A percentile compares a stretch with the other conserved stretches of the same genome.
phyloP scores from a whole-genome alignment of 495 filamentous ascomycete species.

The Tuber indicum region DNA sequence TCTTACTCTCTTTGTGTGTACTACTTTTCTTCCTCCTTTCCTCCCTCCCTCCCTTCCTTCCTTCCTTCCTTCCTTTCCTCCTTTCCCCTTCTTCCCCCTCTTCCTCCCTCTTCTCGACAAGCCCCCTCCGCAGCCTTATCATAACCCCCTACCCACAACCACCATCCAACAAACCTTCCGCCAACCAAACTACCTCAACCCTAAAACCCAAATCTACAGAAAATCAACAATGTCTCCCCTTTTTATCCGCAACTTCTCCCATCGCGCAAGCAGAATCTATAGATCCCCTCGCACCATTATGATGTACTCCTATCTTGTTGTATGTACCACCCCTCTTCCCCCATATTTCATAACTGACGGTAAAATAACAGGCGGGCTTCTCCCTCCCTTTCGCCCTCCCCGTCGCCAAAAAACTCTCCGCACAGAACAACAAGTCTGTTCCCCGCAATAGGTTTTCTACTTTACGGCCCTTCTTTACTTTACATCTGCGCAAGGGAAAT shows the following conservation, averaged over 20 bases:
- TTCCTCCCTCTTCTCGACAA: not conserved
- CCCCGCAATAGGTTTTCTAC: not conserved
- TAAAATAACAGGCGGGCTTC: slow-evolving; percentile 23
- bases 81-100: not conserved
- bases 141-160: not conserved
- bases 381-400: slow-evolving; percentile 33
- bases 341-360: not conserved
- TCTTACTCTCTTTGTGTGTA: not conserved
- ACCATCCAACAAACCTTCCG: not conserved
- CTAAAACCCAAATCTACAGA: slow-evolving; percentile 1
- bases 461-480: not conserved
- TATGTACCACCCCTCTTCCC: not conserved
- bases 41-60: not conserved
- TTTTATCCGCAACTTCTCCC: slow-evolving; percentile 30
- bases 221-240: slow-evolving; percentile 15
- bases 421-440: not conserved
- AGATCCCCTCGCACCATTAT: slow-evolving; percentile 31
- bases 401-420: slow-evolving; percentile 11
- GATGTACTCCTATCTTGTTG: slow-evolving; percentile 32
- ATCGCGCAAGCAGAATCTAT: slow-evolving; percentile 17
- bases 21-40: not conserved
- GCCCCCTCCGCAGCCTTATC: not conserved
- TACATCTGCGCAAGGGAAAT: not conserved
- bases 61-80: not conserved
- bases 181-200: not conserved